Evolutionary conservation across 768 basidiomycete species (phyloP).

Genomic region (Panellus pusillus): DNA sequence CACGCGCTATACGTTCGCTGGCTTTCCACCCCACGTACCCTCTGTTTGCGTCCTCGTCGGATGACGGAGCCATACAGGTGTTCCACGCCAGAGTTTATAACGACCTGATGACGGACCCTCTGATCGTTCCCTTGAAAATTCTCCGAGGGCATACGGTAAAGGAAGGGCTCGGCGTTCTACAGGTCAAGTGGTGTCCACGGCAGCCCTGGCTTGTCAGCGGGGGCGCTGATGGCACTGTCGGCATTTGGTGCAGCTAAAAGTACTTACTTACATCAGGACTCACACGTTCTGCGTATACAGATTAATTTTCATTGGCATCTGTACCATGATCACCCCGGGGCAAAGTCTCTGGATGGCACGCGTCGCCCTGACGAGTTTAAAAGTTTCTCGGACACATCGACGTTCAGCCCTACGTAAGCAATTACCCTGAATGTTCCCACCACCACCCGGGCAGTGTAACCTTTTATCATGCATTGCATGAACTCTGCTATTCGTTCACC

Average conservation of each 20-base stretch:
- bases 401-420: constrained; percentile 1
- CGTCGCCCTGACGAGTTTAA: constrained; percentile 12
- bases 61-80: constrained; percentile 95
- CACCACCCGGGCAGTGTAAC: too few relatives aligned
- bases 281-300: background rate
- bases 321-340: background rate
- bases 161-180: constrained; percentile 89
- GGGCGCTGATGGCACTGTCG: constrained; percentile 87
- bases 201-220: constrained; percentile 93
- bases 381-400: constrained; percentile 6
- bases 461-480: background rate
- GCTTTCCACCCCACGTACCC: constrained; percentile 96
- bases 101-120: constrained; percentile 94
- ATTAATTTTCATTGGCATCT: background rate
- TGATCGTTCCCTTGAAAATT: constrained; percentile 97
- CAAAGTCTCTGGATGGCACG: too few relatives aligned
- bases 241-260: constrained; percentile 81
- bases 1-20: constrained; percentile 88
- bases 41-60: constrained; percentile 94
- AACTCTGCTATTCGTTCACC: background rate
- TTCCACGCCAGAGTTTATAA: constrained; percentile 95
- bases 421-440: background rate
- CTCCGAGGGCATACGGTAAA: constrained; percentile 85
- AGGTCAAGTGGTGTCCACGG: constrained; percentile 83
- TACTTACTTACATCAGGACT: background rate